Base-by-base conservation (phyloP, 2,329 filamentous ascomycete species). In the Aspergillus pseudotamarii region DNA sequence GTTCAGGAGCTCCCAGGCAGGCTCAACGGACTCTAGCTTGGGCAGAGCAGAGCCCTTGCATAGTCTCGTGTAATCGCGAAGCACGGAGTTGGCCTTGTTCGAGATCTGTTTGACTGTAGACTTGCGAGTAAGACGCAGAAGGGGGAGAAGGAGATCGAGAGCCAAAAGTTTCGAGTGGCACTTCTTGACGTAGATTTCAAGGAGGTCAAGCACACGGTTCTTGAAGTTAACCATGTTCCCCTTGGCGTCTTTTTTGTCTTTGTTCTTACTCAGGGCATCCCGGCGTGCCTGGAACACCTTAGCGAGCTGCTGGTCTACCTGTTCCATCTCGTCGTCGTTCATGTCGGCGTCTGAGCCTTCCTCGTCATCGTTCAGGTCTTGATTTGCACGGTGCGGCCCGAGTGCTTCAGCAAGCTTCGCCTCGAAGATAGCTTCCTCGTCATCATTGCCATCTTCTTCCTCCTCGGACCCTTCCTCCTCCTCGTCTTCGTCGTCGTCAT, bases 311-410 rank as follows among this genome's bases (percentile, higher is more conserved):
- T 86, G 86, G 72, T 98, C 94, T 19, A 98, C 83, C 4, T 89
- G 89, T 80, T 97, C 89, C 95, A 98, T 98, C 75, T 97, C 91
- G 21, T 94, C 93, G 79, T 98, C 94, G 65, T 93, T 91, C 93
- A 99, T 97, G 78, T 97, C 92, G 3, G 86, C 88, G 64, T 86
- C 86, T 14, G 83, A 83, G 11, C 85, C 85, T 34, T 88, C 88
- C 1, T 85, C 84, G 1, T 84, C 82, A 19, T 78, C 79, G 65
- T 88, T 86, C 59, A 76, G 66, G 61, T 88, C 85, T 73, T 90
- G 86, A 26, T 84, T 80, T 26, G 80, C 78, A 23, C 79, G 79
- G 55, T 90, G 89, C 59, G 89, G 94, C 46, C 91, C 89, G 2
- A 97, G 86, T 2, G 94, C 91, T 67, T 89, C 85, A 2, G 91